Evolutionary conservation across 768 basidiomycete species (phyloP).

Genomic region (Cantharellus cinnabarinus): DNA sequence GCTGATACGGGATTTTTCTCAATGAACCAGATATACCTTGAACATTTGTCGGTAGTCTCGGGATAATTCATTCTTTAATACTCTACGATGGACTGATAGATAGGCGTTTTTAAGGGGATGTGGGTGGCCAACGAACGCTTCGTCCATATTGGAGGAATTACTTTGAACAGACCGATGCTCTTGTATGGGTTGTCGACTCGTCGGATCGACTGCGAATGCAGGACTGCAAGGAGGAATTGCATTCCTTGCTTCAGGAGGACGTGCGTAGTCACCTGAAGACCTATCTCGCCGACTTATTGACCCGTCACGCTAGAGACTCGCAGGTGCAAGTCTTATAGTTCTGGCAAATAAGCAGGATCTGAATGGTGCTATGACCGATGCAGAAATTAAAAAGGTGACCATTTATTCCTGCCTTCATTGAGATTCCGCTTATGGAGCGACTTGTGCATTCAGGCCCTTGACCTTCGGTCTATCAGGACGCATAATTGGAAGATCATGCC

Average conservation of each 20-base stretch:
- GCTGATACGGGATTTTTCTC: neutral
- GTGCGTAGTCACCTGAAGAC: conserved; percentile 26
- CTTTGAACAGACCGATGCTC: conserved; percentile 93
- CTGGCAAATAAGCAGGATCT: conserved; percentile 99
- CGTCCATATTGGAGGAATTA: conserved; percentile 98
- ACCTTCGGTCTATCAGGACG: conserved; percentile 59
- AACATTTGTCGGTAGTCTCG: conserved; percentile 22
- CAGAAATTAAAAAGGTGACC: conserved; percentile 68
- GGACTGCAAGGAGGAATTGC: conserved; percentile 78
- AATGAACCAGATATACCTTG: conserved; percentile 21
- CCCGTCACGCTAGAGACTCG: conserved; percentile 41
- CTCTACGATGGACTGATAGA: neutral
- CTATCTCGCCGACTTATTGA: neutral
- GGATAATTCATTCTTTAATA: neutral
- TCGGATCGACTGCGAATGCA: conserved; percentile 74
- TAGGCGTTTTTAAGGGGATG: conserved; percentile 52
- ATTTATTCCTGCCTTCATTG: neutral
- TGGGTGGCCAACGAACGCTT: conserved; percentile 88
- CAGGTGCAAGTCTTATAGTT: conserved; percentile 88
- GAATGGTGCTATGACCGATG: conserved; percentile 58
- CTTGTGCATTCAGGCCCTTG: conserved; percentile 37
- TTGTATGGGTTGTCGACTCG: conserved; percentile 98
- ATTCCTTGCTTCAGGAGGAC: conserved; percentile 74
- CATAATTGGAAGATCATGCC: conserved; percentile 81
- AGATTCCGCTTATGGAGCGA: conserved; percentile 1